Evolutionary conservation across 2,329 filamentous ascomycete genomes (phyloP), one percentile per base, ranked within the genome.

Genomic region (Talaromyces albobiverticillius): DNA sequence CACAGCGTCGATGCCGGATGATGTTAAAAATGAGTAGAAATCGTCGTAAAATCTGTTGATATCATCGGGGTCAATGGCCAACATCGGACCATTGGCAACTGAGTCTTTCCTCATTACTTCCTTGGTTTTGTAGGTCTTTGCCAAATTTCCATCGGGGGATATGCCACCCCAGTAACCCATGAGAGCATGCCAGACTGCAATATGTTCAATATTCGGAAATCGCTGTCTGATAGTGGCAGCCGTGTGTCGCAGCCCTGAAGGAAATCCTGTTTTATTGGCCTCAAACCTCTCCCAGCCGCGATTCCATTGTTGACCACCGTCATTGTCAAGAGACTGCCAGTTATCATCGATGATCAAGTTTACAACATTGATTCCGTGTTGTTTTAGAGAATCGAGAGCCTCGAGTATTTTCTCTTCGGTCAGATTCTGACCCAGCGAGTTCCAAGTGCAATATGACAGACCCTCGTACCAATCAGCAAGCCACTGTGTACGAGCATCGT

Each of bases 301-400:
- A 34, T 73, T 65, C 59, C 79, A 80, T 59, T 82, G 79, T 1
- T 70, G 76, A 13, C 78, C 71, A 3, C 78, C 80, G 58, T 80
- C 74, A 25, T 77, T 76, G 23, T 85, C 81, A 6, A 95, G 79
- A 8, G 87, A 83, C 70, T 96, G 92, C 94, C 94, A 99, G 63
- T 95, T 95, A 67, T 99, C 94, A 62, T 99, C 94, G 58, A 99
- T 95, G 57, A 97, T 96, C 2, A 99, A 78, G 64, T 86, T 95
- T 0, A 85, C 86, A 43, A 97, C 80, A 40, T 87, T 85, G 64
- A 99, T 89, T 1, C 86, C 82, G 53, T 88, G 81, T 26, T 84
- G 76, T 4, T 85, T 81, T 10, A 99, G 75, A 1, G 81, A 79
- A 55, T 90, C 83, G 1, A 97, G 76, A 1, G 92, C 90, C 38